A percentile compares a stretch with the other conserved stretches of the same genome.
Evolutionary conservation across 768 basidiomycete genomes (phyloP).

Genomic region (Termitomyces sp.): DNA sequence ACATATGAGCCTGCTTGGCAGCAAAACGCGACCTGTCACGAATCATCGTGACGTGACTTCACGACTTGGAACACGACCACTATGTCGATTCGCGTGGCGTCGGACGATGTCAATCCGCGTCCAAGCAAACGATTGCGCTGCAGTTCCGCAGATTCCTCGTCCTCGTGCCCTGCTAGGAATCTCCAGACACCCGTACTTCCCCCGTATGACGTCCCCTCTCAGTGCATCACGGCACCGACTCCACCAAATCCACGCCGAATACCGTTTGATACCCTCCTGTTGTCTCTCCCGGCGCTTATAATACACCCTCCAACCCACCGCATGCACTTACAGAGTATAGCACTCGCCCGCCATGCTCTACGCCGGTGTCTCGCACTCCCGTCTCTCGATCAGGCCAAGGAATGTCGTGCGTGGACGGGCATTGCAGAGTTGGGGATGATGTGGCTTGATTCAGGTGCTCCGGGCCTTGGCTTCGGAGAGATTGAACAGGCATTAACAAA

Average conservation of each 20-base stretch:
- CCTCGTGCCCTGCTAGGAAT: neutral
- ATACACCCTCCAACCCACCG: constrained; percentile 61
- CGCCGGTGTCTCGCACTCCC: constrained; percentile 47
- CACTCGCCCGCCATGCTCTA: constrained; percentile 51
- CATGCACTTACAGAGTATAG: constrained; percentile 48
- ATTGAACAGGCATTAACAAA: constrained; percentile 67
- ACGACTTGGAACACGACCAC: neutral
- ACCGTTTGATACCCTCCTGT: constrained; percentile 44
- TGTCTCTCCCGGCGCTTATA: constrained; percentile 57
- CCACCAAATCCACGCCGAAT: constrained; percentile 10
- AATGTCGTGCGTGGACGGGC: constrained; percentile 68
- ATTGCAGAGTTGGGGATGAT: constrained; percentile 66
- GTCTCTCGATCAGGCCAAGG: constrained; percentile 50
- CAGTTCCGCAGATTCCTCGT: neutral
- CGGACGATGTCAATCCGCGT: constrained; percentile 23
- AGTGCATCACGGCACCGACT: neutral
- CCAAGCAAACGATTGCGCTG: constrained; percentile 29
- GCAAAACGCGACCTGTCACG: constrained; percentile 1
- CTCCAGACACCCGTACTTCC: neutral
- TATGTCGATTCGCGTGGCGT: neutral
- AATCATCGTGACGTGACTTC: neutral
- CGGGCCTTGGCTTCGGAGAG: constrained; percentile 53
- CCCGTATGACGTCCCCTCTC: neutral
- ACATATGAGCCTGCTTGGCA: no score
- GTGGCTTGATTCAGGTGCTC: constrained; percentile 38